phyloP scores from a whole-genome alignment of 2,329 filamentous ascomycete species.

The Fusarium sp. region DNA sequence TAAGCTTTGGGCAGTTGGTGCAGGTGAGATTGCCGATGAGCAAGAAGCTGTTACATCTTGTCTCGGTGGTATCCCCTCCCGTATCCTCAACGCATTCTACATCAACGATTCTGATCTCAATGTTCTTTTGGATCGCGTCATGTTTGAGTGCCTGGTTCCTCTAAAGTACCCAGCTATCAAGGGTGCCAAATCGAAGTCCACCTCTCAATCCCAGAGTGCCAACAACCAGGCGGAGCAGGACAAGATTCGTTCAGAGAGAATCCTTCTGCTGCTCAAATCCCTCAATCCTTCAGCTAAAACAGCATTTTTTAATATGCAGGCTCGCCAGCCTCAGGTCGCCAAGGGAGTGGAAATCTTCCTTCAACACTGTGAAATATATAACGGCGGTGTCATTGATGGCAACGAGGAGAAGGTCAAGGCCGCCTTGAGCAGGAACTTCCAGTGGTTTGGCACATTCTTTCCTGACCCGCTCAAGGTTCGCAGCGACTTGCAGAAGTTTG shows the following conservation, averaged over 20 bases:
- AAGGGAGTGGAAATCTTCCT: conserved; percentile 81
- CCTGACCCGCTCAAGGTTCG: conserved; percentile 79
- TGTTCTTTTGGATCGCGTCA: conserved; percentile 82
- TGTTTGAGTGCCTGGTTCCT: conserved; percentile 90
- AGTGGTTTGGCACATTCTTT: conserved; percentile 78
- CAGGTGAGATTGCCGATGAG: conserved; percentile 85
- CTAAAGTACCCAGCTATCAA: conserved; percentile 82
- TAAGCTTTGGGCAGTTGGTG: conserved; percentile 93
- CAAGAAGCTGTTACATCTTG: conserved; percentile 80
- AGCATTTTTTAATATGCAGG: conserved; percentile 89
- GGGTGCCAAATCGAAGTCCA: conserved; percentile 67
- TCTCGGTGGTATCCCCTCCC: conserved; percentile 84
- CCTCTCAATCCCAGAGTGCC: conserved; percentile 63
- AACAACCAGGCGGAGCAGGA: conserved; percentile 73
- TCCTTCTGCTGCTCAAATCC: conserved; percentile 82
- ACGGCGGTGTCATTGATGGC: conserved; percentile 84
- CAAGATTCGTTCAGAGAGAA: conserved; percentile 83
- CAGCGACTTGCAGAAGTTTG: conserved; percentile 88
- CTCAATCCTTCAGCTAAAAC: conserved; percentile 82
- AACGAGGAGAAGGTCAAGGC: conserved; percentile 76
- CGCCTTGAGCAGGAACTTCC: conserved; percentile 77
- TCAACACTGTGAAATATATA: conserved; percentile 87
- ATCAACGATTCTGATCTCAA: conserved; percentile 91
- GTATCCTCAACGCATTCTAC: conserved; percentile 88
- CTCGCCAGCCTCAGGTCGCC: conserved; percentile 79